These are phyloP conservation scores for Stemphylium beticola DNA, from an alignment of 2,329 filamentous ascomycete genomes.

Conservation along the genomic window DNA sequence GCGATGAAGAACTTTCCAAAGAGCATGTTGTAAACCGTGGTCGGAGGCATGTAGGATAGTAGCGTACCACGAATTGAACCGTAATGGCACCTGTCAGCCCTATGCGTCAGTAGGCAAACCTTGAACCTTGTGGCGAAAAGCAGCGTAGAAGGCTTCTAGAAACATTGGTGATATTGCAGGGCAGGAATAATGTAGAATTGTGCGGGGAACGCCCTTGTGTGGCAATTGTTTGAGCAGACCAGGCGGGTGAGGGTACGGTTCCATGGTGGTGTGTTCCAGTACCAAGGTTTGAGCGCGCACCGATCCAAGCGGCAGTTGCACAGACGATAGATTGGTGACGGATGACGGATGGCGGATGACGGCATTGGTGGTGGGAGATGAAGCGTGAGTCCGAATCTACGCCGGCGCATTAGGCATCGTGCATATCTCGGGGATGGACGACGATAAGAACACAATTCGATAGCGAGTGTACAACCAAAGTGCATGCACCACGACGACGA, in stretches of 20 bases:
- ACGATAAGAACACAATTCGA: background rate
- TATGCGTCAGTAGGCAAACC: background rate
- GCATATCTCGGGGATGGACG: slow-evolving; percentile 1
- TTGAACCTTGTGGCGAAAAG: slow-evolving; percentile 3
- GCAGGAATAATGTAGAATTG: background rate
- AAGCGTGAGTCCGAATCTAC: background rate
- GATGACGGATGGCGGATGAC: slow-evolving; percentile 6
- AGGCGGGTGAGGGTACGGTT: slow-evolving; percentile 4
- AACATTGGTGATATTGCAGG: slow-evolving; percentile 7
- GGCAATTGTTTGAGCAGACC: slow-evolving; percentile 11
- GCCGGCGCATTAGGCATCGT: slow-evolving; percentile 9
- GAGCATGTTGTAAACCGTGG: slow-evolving; percentile 69
- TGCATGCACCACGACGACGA: background rate
- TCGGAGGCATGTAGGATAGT: slow-evolving; percentile 7
- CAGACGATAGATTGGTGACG: slow-evolving; percentile 9
- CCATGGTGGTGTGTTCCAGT: slow-evolving; percentile 9
- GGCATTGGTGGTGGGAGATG: background rate
- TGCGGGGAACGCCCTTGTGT: slow-evolving; percentile 9
- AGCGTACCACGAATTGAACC: background rate
- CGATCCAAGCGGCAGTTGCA: slow-evolving; percentile 12
- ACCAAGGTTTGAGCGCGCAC: slow-evolving; percentile 9
- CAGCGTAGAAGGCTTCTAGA: slow-evolving; percentile 21
- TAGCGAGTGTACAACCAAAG: background rate
- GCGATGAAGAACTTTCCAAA: slow-evolving; percentile 86
- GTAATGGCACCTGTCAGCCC: slow-evolving; percentile 2